A percentile compares a stretch with the other conserved stretches of the same genome.
Conservation (phyloP, 192 early-diverging fungal species). For the Podila epigama region DNA sequence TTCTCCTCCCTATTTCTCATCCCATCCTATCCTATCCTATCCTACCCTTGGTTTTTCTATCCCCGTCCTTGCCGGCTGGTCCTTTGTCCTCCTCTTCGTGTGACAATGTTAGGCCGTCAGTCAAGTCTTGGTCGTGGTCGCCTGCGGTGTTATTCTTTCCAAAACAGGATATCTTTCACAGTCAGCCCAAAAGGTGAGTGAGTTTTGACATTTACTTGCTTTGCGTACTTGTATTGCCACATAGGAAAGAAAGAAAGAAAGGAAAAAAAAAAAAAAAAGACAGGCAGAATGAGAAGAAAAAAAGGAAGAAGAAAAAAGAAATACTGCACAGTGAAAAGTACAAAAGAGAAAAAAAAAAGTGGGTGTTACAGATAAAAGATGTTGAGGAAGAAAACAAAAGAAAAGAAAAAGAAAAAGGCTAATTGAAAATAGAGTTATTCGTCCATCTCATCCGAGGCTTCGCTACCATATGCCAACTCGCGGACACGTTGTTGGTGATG, state of each 20-base stretch:
- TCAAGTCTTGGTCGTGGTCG: conserved; percentile 43
- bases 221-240: conserved; percentile 5
- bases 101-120: conserved; percentile 33
- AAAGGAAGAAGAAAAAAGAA: background rate
- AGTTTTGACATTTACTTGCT: background rate
- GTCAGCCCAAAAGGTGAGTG: conserved; percentile 34
- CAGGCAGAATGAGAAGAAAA: background rate
- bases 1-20: background rate
- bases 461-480: conserved; percentile 2
- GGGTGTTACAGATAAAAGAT: background rate
- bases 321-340: conserved; percentile 1
- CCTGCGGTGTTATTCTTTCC: conserved; percentile 43
- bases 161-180: conserved; percentile 41
- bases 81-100: background rate
- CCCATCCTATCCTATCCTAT: background rate
- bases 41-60: background rate
- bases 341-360: conserved; percentile 13
- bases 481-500: conserved; percentile 22
- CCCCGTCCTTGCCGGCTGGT: background rate
- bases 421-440: conserved; percentile 1
- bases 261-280: background rate
- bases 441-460: conserved; percentile 24
- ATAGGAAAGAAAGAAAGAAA: conserved; percentile 10
- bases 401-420: background rate
- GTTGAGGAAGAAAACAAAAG: background rate